phyloP scores from a whole-genome alignment of 176 grass and related monocot species.

The Typha latifolia region DNA sequence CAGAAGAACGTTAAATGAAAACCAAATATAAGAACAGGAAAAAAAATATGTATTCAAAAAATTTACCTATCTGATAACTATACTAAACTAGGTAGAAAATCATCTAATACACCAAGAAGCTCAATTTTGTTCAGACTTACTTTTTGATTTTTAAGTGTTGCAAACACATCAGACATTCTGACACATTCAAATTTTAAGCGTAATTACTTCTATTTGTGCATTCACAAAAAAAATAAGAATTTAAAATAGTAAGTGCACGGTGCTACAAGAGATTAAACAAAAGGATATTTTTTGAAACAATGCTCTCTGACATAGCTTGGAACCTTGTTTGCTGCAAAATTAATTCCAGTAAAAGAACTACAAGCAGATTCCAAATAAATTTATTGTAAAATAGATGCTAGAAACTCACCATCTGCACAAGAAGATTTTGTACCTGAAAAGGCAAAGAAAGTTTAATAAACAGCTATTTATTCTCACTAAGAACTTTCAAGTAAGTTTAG shows the following conservation, averaged over 20 bases:
- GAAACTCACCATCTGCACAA: constrained; percentile 70
- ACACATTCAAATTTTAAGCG: too few species aligned
- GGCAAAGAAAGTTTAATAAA: not conserved
- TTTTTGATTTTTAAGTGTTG: too few species aligned
- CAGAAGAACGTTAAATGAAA: too few species aligned
- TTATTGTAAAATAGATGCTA: not conserved
- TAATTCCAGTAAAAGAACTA: not conserved
- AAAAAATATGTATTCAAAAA: too few species aligned
- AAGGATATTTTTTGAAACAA: constrained; percentile 98
- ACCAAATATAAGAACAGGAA: too few species aligned
- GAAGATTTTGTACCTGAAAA: constrained; percentile 87
- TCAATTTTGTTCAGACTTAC: too few species aligned
- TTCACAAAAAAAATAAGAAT: not conserved
- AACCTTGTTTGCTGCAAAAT: constrained; percentile 81
- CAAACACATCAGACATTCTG: not conserved
- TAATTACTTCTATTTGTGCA: constrained; percentile 1
- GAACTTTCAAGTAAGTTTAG: not conserved
- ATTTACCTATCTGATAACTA: too few species aligned
- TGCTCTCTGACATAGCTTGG: constrained; percentile 73
- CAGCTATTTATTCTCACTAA: not conserved
- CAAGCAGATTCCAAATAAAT: not conserved
- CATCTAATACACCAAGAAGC: too few species aligned
- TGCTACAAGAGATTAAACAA: not conserved
- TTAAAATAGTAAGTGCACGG: constrained; percentile 1
- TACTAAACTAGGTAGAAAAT: too few species aligned